Conservation (phyloP, 768 basidiomycete species). For the Suillus americanus region DNA sequence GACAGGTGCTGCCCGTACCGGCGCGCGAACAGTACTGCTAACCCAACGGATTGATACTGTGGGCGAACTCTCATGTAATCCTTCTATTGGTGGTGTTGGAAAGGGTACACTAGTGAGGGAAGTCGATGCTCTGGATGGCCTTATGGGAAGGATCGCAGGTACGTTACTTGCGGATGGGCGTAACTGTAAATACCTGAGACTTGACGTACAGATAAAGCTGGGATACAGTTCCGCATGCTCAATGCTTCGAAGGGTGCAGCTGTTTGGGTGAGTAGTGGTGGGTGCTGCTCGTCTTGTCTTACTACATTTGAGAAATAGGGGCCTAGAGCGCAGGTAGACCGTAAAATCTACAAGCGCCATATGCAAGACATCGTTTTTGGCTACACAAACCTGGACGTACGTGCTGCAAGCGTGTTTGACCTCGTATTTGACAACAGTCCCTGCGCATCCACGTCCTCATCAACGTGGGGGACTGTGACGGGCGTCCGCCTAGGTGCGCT, state of each 20-base stretch:
- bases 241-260: slow-evolving; percentile 87
- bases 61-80: slow-evolving; percentile 88
- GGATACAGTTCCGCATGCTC: slow-evolving; percentile 85
- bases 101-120: slow-evolving; percentile 92
- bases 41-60: slow-evolving; percentile 83
- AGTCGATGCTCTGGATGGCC: slow-evolving; percentile 86
- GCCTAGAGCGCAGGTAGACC: slow-evolving; percentile 85
- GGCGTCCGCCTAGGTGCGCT: slow-evolving; percentile 69
- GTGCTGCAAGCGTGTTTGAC: slow-evolving; percentile 76
- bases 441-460: slow-evolving; percentile 20
- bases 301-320: slow-evolving; percentile 48
- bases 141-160: slow-evolving; percentile 86
- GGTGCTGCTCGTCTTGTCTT: no score
- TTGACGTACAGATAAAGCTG: slow-evolving; percentile 68
- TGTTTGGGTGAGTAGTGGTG: slow-evolving; percentile 68
- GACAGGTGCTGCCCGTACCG: slow-evolving; percentile 78
- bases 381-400: slow-evolving; percentile 70
- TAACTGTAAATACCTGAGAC: background rate
- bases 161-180: slow-evolving; percentile 17
- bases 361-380: slow-evolving; percentile 71
- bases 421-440: slow-evolving; percentile 59
- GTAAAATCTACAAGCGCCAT: slow-evolving; percentile 76
- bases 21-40: slow-evolving; percentile 76
- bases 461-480: slow-evolving; percentile 50
- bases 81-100: slow-evolving; percentile 88